These are phyloP conservation scores for Dictyostelium intermedium DNA, from an alignment of 78 protist species.

Conservation along the genomic window DNA sequence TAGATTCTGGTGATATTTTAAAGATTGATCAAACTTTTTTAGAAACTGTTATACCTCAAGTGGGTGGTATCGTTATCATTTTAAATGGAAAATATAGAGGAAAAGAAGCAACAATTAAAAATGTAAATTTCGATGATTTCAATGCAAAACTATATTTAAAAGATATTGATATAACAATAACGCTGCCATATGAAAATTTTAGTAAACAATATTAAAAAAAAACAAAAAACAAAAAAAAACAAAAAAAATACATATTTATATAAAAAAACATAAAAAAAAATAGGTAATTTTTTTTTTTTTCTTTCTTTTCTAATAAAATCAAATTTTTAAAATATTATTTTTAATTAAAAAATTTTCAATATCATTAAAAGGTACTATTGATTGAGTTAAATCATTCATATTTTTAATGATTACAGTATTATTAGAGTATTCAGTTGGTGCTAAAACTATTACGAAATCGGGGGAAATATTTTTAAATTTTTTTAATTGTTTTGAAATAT, in stretches of 20 bases:
- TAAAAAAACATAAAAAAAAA: neutral
- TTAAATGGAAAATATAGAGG: slow-evolving; percentile 41
- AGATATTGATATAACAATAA: neutral
- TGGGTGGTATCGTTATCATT: neutral
- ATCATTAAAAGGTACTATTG: neutral
- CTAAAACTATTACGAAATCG: slow-evolving; percentile 17
- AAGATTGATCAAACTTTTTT: slow-evolving; percentile 59
- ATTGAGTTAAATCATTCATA: neutral
- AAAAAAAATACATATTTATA: no score
- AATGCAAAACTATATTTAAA: neutral
- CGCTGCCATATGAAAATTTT: slow-evolving; percentile 63
- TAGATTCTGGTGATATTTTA: neutral
- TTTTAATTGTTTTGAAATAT: slow-evolving; percentile 40
- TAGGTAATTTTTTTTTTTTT: neutral
- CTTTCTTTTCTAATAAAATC: neutral
- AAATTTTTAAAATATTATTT: neutral
- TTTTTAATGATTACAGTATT: slow-evolving; percentile 2
- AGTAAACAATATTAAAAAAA: slow-evolving; percentile 18
- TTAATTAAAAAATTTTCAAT: neutral
- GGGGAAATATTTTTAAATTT: neutral
- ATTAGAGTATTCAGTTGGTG: neutral
- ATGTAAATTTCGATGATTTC: slow-evolving; percentile 27
- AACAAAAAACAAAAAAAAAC: no score
- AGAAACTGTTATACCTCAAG: slow-evolving; percentile 61
- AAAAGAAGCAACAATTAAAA: neutral